Evolutionary conservation across 2,329 filamentous ascomycete species (phyloP), one percentile per base, ranked within the genome.

Genomic region (Pseudogymnoascus destructans): DNA sequence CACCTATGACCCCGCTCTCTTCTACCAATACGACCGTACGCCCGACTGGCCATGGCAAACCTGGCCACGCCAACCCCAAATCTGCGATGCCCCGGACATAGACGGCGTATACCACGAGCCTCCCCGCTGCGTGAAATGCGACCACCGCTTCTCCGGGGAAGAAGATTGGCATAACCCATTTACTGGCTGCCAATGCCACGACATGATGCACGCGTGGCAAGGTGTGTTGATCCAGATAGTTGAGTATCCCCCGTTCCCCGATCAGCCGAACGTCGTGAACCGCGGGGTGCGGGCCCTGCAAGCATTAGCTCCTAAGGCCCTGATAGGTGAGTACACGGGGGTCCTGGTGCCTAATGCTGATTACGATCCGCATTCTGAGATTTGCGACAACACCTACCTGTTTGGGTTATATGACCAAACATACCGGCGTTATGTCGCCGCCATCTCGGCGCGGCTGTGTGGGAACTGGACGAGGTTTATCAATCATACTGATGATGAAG

Each of bases 381-480:
- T 32, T 32, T 52, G 25, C 25, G 46, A 52, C 25, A 7, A 52
- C 2, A 13, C 10, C 25, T 52, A 52, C 46, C 15, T 7, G 3
- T 52, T 52, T 8, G 15, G 4, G 25, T 3, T 52, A 19, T 13
- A 13, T 17, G 23, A 3, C 9, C 8, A 36, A 36, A 3, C 36
- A 27, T 2, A 17, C 2, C 8, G 9, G 5, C 8, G 5, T 17
- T 10, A 10, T 30, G 6, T 52, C 25, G 25, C 46, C 25, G 3
- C 11, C 19, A 32, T 52, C 46, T 30, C 46, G n/a, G 25, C 46
- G 6, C 46, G 46, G 25, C 23, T 52, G 15, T 7, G 17, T 52
- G 46, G 46, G 25, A 52, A 52, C 46, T 52, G 46, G 46, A 52
- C 46, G n/a, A 52, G 46, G 25, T 52, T 52, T 52, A 52, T 52